These are phyloP conservation scores for Pichia kudriavzevii DNA, from an alignment of 1,139 yeast species.

Conservation along the genomic window DNA sequence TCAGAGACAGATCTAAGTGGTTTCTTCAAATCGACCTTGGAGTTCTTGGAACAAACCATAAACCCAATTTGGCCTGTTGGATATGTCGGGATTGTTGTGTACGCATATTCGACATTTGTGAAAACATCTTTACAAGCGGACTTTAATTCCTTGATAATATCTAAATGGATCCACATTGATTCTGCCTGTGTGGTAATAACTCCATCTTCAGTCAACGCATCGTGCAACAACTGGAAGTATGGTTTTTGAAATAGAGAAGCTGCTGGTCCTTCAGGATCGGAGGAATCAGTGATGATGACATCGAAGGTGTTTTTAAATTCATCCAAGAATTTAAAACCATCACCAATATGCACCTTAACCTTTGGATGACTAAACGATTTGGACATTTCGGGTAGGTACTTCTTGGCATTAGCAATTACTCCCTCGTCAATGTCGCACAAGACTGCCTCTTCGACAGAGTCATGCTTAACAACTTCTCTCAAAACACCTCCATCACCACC, in stretches of 20 bases:
- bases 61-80: slow-evolving; percentile 93
- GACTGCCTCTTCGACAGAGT: slow-evolving; percentile 57
- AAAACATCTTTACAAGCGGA: slow-evolving; percentile 69
- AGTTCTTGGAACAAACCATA: slow-evolving; percentile 83
- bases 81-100: slow-evolving; percentile 86
- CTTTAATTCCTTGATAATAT: slow-evolving; percentile 68
- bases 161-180: slow-evolving; percentile 82
- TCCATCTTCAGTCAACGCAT: slow-evolving; percentile 78
- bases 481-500: slow-evolving; percentile 95
- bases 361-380: slow-evolving; percentile 61
- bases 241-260: slow-evolving; percentile 81
- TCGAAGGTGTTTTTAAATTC: slow-evolving; percentile 64
- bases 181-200: slow-evolving; percentile 84
- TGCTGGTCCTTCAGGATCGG: slow-evolving; percentile 97
- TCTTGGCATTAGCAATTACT: slow-evolving; percentile 68
- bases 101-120: slow-evolving; percentile 84
- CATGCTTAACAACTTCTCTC: slow-evolving; percentile 78
- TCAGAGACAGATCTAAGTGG: slow-evolving; percentile 64
- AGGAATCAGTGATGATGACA: slow-evolving; percentile 87
- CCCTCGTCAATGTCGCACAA: slow-evolving; percentile 88
- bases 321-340: slow-evolving; percentile 74
- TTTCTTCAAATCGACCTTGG: slow-evolving; percentile 49
- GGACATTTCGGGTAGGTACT: slow-evolving; percentile 79
- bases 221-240: slow-evolving; percentile 69
- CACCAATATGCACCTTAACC: slow-evolving; percentile 69